phyloP scores from a whole-genome alignment of 2,329 filamentous ascomycete genomes.

The Colletotrichum melonis region DNA sequence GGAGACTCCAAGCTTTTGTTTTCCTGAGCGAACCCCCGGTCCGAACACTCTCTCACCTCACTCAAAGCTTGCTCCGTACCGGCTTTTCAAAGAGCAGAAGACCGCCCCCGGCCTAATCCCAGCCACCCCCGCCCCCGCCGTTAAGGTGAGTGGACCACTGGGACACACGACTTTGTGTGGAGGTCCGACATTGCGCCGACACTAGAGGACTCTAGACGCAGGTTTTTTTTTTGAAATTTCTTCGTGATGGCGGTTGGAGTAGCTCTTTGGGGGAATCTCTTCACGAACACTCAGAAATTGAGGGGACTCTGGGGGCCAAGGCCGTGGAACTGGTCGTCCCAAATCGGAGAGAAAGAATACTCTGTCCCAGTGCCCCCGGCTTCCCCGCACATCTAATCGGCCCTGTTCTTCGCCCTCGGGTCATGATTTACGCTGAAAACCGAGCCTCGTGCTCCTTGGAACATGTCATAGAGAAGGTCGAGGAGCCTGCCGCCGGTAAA shows the following conservation, averaged over 20 bases:
- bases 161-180: constrained; percentile 13
- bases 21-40: not conserved
- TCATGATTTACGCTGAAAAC: not conserved
- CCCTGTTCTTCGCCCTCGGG: constrained; percentile 24
- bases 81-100: not conserved
- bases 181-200: constrained; percentile 32
- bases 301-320: not conserved
- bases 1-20: constrained; percentile 25
- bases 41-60: not conserved
- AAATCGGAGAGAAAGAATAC: constrained; percentile 20
- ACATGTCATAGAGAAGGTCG: not conserved
- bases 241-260: constrained; percentile 21
- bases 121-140: constrained; percentile 24
- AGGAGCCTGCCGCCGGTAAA: constrained; percentile 24
- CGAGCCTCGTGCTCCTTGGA: not conserved
- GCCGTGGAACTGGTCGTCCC: constrained; percentile 21
- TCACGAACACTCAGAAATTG: not conserved
- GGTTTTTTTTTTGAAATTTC: constrained; percentile 1
- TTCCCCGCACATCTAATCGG: constrained; percentile 31
- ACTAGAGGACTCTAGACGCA: constrained; percentile 17
- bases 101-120: constrained; percentile 8
- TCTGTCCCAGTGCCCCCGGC: constrained; percentile 13
- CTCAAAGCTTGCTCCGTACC: not conserved
- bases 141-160: constrained; percentile 5
- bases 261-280: constrained; percentile 17